phyloP scores from a whole-genome alignment of 23 red algal genomes.

The Agarophyton chilense region DNA sequence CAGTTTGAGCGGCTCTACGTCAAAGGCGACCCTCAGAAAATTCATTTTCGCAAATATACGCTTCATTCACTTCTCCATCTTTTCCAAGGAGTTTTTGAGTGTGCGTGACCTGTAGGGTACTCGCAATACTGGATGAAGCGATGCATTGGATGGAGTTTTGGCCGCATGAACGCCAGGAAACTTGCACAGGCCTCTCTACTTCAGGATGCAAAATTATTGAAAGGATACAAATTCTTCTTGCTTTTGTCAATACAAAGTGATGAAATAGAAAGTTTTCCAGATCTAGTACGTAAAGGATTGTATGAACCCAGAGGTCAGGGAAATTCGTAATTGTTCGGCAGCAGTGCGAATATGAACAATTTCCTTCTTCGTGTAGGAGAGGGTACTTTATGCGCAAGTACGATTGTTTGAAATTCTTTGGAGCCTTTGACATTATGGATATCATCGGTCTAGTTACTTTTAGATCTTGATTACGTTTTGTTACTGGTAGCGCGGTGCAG shows the following conservation, averaged over 20 bases:
- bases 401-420: neutral
- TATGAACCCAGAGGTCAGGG: neutral
- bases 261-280: neutral
- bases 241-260: neutral
- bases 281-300: neutral
- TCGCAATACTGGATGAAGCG: conserved; percentile 26
- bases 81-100: neutral
- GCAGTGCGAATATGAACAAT: neutral
- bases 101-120: neutral
- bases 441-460: neutral
- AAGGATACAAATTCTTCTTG: neutral
- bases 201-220: neutral
- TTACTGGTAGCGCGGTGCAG: neutral
- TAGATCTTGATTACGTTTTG: neutral
- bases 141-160: neutral
- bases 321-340: neutral
- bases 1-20: neutral
- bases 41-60: neutral
- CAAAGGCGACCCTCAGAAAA: neutral
- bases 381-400: neutral
- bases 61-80: neutral
- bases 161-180: no score
- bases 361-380: no score
- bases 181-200: neutral
- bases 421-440: neutral